phyloP scores from a whole-genome alignment of 2,329 filamentous ascomycete species.

The Gnomoniopsis smithogilvyi region DNA sequence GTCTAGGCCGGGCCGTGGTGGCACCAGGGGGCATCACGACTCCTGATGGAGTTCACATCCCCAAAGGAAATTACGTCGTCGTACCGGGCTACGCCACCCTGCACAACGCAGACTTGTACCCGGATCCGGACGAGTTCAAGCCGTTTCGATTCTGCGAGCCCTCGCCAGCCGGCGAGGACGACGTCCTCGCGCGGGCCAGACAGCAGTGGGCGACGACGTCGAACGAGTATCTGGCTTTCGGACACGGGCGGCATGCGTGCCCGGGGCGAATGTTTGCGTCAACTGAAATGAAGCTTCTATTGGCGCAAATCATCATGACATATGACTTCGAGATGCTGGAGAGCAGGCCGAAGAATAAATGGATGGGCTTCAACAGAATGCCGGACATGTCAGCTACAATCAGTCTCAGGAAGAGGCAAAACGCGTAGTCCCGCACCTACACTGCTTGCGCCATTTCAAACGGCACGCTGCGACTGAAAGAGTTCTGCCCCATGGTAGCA shows the following conservation, averaged over 20 bases:
- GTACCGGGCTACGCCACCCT: conserved; percentile 32
- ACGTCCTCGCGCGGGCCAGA: conserved; percentile 6
- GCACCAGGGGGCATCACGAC: conserved; percentile 29
- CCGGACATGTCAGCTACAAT: conserved; percentile 14
- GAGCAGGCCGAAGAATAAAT: conserved; percentile 8
- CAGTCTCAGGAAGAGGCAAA: conserved; percentile 5
- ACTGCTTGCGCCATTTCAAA: too few relatives aligned
- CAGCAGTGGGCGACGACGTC: conserved; percentile 17
- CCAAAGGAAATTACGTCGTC: conserved; percentile 32
- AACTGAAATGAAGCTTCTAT: conserved; percentile 32
- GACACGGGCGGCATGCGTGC: conserved; percentile 36
- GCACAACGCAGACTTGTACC: conserved; percentile 30
- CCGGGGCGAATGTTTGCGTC: conserved; percentile 36
- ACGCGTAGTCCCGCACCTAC: too few relatives aligned
- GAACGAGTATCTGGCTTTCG: conserved; percentile 29
- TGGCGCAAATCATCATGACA: conserved; percentile 23
- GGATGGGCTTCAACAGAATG: conserved; percentile 15
- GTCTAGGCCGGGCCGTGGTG: conserved; percentile 33
- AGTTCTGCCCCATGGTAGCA: too few relatives aligned
- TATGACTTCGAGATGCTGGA: conserved; percentile 24
- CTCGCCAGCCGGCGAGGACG: not conserved
- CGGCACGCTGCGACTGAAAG: too few relatives aligned
- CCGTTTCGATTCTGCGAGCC: conserved; percentile 33
- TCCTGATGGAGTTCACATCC: conserved; percentile 31
- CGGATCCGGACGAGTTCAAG: conserved; percentile 30